Evolutionary conservation across 73 alveolate genomes (phyloP), one percentile per base, ranked within the genome.

Genomic region (Halteria grandinella): DNA sequence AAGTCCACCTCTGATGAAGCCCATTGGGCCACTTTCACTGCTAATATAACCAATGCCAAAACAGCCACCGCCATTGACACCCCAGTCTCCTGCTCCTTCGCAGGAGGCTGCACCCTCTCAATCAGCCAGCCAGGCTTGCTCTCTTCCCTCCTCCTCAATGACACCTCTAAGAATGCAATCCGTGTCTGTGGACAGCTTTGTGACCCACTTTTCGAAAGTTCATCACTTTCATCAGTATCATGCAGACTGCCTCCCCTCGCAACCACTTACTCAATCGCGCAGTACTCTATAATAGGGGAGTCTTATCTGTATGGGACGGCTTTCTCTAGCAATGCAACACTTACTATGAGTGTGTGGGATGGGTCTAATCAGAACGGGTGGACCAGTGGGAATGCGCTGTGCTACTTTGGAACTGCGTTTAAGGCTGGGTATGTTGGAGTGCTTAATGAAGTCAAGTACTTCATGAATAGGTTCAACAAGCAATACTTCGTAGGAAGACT

Each of bases 31-130:
- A 18, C 28, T 0, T 15, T 41, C 52, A 25, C 45, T 8, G 7
- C 20, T 4, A 64, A n/a, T 11, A 1, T 64, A 7, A 29, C 23
- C 2, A 64, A 64, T 25, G 52, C 64, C 11, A 23, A 21, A 3
- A 1, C 48, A 1, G 24, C 36, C 29, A 8, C 57, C 10, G 4
- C 25, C 29, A 1, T 41, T 1, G 31, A 3, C 23, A 8, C 66
- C 3, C n/a, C 14, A 5, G 1, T 40, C 20, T 8, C 1, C 15
- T 64, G 79, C 79, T 64, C 79, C 14, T 64, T 64, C 39, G 79
- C 79, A 2, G 79, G 79, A 44, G 79, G 79, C 28, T 64, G 79
- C 51, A 2, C n/a, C 12, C 11, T 41, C n/a, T 44, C 63, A 44
- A n/a, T 64, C 66, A 28, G 37, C 1, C 10, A 6, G 5, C 52